Percentiles rank a stretch among this genome's conserved stretches.
Evolutionary conservation across 1,284 basidiomycete genomes (phyloP).

Genomic region (Prillingera fragicola): DNA sequence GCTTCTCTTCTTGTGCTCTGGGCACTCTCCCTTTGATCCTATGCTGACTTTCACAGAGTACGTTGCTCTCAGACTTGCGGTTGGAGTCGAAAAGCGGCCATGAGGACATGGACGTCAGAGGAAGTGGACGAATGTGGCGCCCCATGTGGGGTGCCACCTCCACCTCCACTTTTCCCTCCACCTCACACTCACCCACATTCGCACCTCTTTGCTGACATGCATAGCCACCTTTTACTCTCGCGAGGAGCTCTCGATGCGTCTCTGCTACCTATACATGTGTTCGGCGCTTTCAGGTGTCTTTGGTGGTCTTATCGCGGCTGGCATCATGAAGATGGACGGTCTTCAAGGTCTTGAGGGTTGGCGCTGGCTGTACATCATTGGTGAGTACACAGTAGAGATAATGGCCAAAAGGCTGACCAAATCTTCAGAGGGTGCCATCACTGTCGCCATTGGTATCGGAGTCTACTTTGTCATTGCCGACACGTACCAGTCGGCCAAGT

Average conservation of each 20-base stretch:
- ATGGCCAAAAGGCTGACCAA: too few relatives aligned
- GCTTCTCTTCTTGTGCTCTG: too few relatives aligned
- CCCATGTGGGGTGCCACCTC: too few relatives aligned
- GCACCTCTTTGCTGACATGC: too few relatives aligned
- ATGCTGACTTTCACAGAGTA: too few relatives aligned
- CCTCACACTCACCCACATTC: too few relatives aligned
- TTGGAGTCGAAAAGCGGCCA: too few relatives aligned
- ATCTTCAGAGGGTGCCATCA: conserved; percentile 12
- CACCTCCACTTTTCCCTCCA: too few relatives aligned
- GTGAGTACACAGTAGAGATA: conserved; percentile 9
- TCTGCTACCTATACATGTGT: conserved; percentile 33
- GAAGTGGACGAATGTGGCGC: too few relatives aligned
- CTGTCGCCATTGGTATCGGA: conserved; percentile 1
- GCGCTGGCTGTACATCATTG: conserved; percentile 18
- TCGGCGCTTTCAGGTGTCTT: conserved; percentile 29
- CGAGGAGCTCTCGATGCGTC: conserved; percentile 28
- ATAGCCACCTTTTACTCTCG: conserved; percentile 27
- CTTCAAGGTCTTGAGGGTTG: conserved; percentile 7
- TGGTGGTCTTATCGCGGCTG: conserved; percentile 29
- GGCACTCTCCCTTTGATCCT: too few relatives aligned
- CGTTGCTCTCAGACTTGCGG: too few relatives aligned
- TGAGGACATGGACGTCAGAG: too few relatives aligned
- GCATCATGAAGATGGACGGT: conserved; percentile 13
- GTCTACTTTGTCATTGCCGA: conserved; percentile 8
- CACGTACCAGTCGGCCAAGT: conserved; percentile 3